Evolutionary conservation across 768 basidiomycete genomes (phyloP), one percentile per base, ranked within the genome.

Genomic region (Boletus pseudopeckii): DNA sequence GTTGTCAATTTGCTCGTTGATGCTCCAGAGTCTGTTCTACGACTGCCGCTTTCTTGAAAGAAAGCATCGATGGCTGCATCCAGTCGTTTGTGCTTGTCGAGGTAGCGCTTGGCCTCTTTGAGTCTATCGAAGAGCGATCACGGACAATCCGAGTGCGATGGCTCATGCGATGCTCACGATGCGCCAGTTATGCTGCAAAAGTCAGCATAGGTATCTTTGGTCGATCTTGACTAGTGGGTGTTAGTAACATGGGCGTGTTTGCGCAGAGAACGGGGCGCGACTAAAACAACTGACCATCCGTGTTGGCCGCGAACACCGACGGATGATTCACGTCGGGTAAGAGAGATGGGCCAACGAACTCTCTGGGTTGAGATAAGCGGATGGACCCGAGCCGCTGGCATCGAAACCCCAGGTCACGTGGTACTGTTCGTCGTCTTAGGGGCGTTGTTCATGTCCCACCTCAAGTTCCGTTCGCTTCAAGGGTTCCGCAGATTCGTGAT

Each of bases 41-140:
- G 55, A 13, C 9, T 26, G 1, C 50, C 52, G 18, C 51, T 41
- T 50, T 87, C 80, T 59, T 79, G 82, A 71, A 80, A 88, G 67
- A 76, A 92, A 1, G 86, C 82, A 66, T 91, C 86, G 42, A 90
- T 72, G 22, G 89, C 89, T n/a, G 75, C 68, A 50, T 92, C 89
- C 40, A 88, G 70, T 36, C 83, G 80, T 60, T 82, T 84, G 72
- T 88, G 76, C 59, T 82, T 84, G 56, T 88, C 82, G 44, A 91
- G 66, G 71, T 81, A 90, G 64, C 80, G 81, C 60, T 71, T 81
- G 11, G 88, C 90, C 55, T 89, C 87, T 50, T 69, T 74, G 48
- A 54, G 30, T 11, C 78, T 78, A 45, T 38, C 52, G 50, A 33
- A 37, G 20, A 26, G 22, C 24, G 56, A 58, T 58, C 50, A 53